Base-by-base conservation (phyloP, 1,284 basidiomycete species). In the Sanghuangporus baumii region DNA sequence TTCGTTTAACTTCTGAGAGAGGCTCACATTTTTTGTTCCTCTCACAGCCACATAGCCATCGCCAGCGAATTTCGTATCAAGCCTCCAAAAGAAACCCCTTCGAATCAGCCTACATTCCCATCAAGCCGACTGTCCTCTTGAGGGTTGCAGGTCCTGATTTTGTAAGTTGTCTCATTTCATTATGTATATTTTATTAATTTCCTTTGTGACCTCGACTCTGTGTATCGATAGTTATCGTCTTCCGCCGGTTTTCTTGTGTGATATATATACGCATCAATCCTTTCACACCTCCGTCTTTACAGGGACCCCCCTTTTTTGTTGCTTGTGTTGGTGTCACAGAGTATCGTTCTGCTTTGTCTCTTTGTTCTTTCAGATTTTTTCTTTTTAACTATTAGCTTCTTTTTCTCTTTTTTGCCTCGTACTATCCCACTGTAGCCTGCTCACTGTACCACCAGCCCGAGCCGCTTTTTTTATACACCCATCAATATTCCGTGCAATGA, bases 11-110 rank as follows among this genome's bases (percentile, higher is more conserved):
- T 60, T 43, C 63, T 41, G 52, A 50, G 63, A 62, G 41, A 55
- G 54, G 61, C 64, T 65, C 16, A 47, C 41, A 61, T 68, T 67
- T 63, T 68, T 18, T 56, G 63, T 71, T 65, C 56, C 56, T 56
- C 46, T 36, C 60, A 66, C 67, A 91, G 88, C 70, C 87, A 90
- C 69, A 73, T 91, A 65, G 83, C 80, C 66, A 81, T 92, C 63
- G 78, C 82, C 65, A 77, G 81, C 68, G 85, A 89, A 71, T 91
- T 93, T 78, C 85, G 88, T 63, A 81, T 92, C 63, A 91, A 88
- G 69, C 87, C 86, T 12, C 87, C 83, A 23, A 76, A 80, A 67
- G 81, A 83, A 18, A 67, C 67, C 48, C 71, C 71, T 31, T 70
- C 73, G 48, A 75, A 76, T 37, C 74, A 77, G 23, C 71, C 75